A percentile compares a stretch with the other conserved stretches of the same genome.
These are phyloP conservation scores for Brassica juncea DNA, from an alignment of 345 rosid genomes.

Conservation along the genomic window DNA sequence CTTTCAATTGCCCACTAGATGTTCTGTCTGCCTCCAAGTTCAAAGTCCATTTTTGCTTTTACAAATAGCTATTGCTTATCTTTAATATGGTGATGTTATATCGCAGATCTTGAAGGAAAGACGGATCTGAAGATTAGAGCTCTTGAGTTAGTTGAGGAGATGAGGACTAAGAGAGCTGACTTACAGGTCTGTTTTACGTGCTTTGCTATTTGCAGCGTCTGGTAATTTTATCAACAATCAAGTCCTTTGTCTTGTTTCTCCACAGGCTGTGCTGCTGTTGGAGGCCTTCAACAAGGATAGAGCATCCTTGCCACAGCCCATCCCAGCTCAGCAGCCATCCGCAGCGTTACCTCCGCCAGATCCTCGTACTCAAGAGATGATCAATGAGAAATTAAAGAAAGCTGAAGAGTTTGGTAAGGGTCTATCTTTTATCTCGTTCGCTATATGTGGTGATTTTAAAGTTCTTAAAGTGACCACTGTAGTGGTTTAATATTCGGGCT, in stretches of 20 bases:
- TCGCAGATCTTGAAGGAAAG: slow-evolving; percentile 89
- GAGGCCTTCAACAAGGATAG: slow-evolving; percentile 99
- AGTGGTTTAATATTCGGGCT: background rate
- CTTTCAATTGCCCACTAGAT: background rate
- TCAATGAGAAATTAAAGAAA: slow-evolving; percentile 94
- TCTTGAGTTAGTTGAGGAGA: slow-evolving; percentile 86
- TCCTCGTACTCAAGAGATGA: slow-evolving; percentile 96
- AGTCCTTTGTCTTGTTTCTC: slow-evolving; percentile 29
- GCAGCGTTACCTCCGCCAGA: slow-evolving; percentile 78
- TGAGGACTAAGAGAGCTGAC: slow-evolving; percentile 92
- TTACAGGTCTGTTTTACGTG: slow-evolving; percentile 65
- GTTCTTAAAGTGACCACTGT: background rate
- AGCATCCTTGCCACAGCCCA: slow-evolving; percentile 89
- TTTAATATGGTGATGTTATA: slow-evolving; percentile 10
- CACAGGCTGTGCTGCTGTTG: slow-evolving; percentile 85
- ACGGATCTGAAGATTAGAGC: slow-evolving; percentile 89
- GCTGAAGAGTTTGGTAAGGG: slow-evolving; percentile 96
- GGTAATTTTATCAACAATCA: slow-evolving; percentile 8
- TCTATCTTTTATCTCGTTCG: slow-evolving; percentile 7
- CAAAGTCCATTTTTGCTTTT: background rate
- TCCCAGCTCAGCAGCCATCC: slow-evolving; percentile 68
- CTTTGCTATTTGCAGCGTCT: slow-evolving; percentile 9
- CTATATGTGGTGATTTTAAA: slow-evolving; percentile 6
- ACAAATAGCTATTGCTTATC: background rate
- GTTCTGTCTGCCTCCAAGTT: background rate